These are phyloP conservation scores for Lenwebbia sp. DNA, from an alignment of 345 rosid species.

Conservation along the genomic window DNA sequence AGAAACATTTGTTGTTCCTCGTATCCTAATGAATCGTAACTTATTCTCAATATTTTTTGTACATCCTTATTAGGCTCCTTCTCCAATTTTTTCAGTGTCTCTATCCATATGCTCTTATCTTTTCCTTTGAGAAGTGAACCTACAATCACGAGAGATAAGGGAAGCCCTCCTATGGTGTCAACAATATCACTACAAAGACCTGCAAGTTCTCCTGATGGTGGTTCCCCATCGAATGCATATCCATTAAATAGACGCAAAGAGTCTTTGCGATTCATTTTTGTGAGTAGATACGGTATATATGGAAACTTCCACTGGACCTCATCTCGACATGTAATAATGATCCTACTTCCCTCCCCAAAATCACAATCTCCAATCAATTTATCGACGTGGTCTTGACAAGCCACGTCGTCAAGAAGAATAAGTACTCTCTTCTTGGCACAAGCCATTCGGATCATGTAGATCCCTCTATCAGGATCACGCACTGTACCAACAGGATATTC, in stretches of 20 bases:
- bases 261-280: background rate
- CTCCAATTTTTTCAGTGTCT: background rate
- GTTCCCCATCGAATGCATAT: background rate
- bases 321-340: background rate
- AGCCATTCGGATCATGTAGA: too few relatives aligned
- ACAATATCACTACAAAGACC: background rate
- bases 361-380: rapidly evolving
- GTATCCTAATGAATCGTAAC: too few relatives aligned
- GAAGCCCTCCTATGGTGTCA: slow-evolving; percentile 2
- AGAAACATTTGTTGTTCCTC: too few relatives aligned
- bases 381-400: rapidly evolving
- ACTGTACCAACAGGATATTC: rapidly evolving
- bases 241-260: background rate
- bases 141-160: slow-evolving; percentile 1
- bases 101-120: background rate
- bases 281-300: background rate
- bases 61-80: too few relatives aligned
- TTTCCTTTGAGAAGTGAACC: slow-evolving; percentile 1
- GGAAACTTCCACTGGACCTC: too few relatives aligned
- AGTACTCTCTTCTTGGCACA: background rate
- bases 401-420: background rate
- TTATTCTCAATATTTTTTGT: too few relatives aligned
- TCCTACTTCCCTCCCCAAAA: rapidly evolving
- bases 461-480: background rate
- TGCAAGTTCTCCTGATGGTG: background rate